Percentiles rank a stretch among this genome's conserved stretches.
Evolutionary conservation across 805 yeast species (phyloP).

Genomic region (Nakazawaea pomicola): DNA sequence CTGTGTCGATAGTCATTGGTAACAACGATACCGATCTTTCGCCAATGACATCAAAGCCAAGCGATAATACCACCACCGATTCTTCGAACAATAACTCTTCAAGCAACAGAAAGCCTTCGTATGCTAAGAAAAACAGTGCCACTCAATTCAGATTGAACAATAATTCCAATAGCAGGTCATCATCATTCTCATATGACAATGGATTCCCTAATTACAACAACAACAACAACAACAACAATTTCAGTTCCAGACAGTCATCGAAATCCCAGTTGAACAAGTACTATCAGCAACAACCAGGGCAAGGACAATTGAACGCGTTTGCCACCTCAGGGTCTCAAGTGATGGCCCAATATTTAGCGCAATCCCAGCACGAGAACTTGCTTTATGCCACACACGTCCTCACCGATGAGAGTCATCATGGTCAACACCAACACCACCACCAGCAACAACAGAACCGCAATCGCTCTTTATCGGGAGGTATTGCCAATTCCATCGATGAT

Average conservation of each 20-base stretch:
- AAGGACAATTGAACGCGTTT: constrained; percentile 10
- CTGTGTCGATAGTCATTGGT: constrained; percentile 11
- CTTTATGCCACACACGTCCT: constrained; percentile 31
- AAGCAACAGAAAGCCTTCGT: no score
- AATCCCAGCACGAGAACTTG: constrained; percentile 57
- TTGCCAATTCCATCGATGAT: no score
- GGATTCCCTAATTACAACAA: no score
- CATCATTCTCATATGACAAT: constrained; percentile 9
- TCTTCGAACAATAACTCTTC: constrained; percentile 4
- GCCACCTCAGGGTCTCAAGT: constrained; percentile 60
- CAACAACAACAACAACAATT: constrained; percentile 4
- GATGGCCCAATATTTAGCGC: constrained; percentile 76
- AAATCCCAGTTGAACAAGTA: no score
- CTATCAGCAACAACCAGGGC: no score
- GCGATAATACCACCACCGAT: neutral
- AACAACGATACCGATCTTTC: constrained; percentile 5
- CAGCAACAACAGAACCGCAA: neutral
- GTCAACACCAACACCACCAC: neutral
- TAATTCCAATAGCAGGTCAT: constrained; percentile 11
- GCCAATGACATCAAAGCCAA: constrained; percentile 3
- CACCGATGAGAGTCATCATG: constrained; percentile 7
- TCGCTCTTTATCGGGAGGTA: no score
- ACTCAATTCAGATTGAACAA: constrained; percentile 6
- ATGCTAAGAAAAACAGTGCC: constrained; percentile 5
- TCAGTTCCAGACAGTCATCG: constrained; percentile 7